Evolutionary conservation across 2,329 filamentous ascomycete genomes (phyloP).

Genomic region (Exophiala alcalophila): DNA sequence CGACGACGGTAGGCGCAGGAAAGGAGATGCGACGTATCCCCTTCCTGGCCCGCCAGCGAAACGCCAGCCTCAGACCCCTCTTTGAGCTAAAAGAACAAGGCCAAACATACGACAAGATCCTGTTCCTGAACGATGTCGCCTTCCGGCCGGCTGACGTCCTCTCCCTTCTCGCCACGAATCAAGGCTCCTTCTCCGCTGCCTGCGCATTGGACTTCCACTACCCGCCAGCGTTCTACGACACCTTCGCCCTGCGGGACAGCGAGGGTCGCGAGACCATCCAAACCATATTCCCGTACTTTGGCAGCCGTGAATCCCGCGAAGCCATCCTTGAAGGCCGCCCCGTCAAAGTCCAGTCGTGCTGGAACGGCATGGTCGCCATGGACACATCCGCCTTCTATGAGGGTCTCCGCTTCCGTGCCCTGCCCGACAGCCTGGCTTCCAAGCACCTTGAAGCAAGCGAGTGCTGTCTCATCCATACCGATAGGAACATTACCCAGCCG

Average conservation of each 20-base stretch:
- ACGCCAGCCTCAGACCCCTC: conserved; percentile 61
- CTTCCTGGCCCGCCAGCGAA: conserved; percentile 63
- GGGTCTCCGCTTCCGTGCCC: conserved; percentile 60
- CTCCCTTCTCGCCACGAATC: conserved; percentile 58
- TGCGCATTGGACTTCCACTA: conserved; percentile 67
- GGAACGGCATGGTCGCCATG: conserved; percentile 59
- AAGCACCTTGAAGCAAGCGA: conserved; percentile 67
- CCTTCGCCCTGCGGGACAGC: conserved; percentile 67
- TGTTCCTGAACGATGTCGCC: conserved; percentile 55
- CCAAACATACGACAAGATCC: conserved; percentile 54
- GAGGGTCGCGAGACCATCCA: conserved; percentile 63
- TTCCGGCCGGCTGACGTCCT: conserved; percentile 53
- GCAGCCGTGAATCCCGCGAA: conserved; percentile 46
- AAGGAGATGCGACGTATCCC: conserved; percentile 64
- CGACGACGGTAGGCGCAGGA: conserved; percentile 35
- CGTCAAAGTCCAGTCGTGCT: conserved; percentile 62
- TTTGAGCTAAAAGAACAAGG: conserved; percentile 49
- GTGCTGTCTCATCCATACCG: conserved; percentile 61
- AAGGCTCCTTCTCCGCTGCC: conserved; percentile 61
- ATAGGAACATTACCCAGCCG: conserved; percentile 32
- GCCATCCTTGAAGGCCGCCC: conserved; percentile 53
- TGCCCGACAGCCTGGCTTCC: conserved; percentile 58
- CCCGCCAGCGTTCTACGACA: conserved; percentile 69
- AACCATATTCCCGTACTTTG: conserved; percentile 67
- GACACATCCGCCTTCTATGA: conserved; percentile 56